These are phyloP conservation scores for Paraphaeosphaeria sporulosa DNA, from an alignment of 2,329 filamentous ascomycete species.

Conservation along the genomic window DNA sequence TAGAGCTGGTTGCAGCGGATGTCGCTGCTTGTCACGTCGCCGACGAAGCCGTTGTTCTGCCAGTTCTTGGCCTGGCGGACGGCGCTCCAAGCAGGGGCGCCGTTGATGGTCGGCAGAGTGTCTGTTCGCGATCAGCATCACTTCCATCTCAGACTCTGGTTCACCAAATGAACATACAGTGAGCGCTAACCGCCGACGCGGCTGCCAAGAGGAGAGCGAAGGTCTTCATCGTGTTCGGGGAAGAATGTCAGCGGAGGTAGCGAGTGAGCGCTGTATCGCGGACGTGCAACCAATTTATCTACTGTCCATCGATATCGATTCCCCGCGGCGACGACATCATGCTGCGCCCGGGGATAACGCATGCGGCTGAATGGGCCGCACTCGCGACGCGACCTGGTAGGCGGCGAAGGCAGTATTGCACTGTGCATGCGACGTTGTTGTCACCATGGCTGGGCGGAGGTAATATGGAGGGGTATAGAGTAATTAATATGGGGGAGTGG, in stretches of 20 bases:
- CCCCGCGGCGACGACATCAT: neutral
- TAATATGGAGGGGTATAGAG: neutral
- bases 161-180: neutral
- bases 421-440: neutral
- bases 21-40: slow-evolving; percentile 26
- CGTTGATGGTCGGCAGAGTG: slow-evolving; percentile 6
- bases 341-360: slow-evolving; percentile 1
- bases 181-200: slow-evolving; percentile 3
- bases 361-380: slow-evolving; percentile 10
- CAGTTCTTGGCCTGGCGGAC: slow-evolving; percentile 36
- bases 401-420: neutral
- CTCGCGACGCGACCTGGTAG: neutral
- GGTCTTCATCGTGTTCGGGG: slow-evolving; percentile 1
- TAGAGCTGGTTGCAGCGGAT: slow-evolving; percentile 30
- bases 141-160: neutral
- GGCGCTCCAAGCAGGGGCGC: slow-evolving; percentile 10
- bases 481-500: slow-evolving; percentile 9
- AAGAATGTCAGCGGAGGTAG: neutral
- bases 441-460: neutral
- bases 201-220: slow-evolving; percentile 9
- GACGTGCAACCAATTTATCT: neutral
- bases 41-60: slow-evolving; percentile 31
- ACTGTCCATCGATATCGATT: neutral
- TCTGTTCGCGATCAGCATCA: neutral
- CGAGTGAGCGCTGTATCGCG: neutral